Conservation (phyloP, 352 stramenopile species). For the Phytophthora tentaculata region DNA sequence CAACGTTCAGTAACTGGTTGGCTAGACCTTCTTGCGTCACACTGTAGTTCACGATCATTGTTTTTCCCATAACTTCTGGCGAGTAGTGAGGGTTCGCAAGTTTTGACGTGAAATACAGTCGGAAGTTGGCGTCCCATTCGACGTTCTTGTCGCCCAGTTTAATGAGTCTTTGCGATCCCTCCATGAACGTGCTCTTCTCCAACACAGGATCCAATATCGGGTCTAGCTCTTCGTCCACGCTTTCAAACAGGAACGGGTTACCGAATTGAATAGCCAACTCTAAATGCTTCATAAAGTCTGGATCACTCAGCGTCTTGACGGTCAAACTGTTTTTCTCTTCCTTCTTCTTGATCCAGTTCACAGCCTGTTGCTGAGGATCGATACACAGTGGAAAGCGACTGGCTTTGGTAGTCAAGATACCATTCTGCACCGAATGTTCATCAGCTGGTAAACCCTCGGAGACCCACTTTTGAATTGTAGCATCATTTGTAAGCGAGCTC, state of each 20-base stretch:
- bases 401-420: conserved; percentile 94
- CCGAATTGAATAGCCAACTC: conserved; percentile 96
- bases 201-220: conserved; percentile 95
- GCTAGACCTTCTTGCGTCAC: conserved; percentile 93
- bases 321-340: conserved; percentile 94
- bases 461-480: conserved; percentile 95
- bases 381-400: conserved; percentile 96
- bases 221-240: conserved; percentile 94
- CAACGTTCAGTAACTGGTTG: conserved; percentile 94
- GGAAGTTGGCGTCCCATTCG: conserved; percentile 94
- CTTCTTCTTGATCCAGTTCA: conserved; percentile 97
- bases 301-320: conserved; percentile 93
- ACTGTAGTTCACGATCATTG: conserved; percentile 97
- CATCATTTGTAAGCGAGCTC: conserved; percentile 92
- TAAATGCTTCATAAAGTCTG: conserved; percentile 96
- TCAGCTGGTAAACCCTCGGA: conserved; percentile 93
- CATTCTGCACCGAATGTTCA: conserved; percentile 96
- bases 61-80: conserved; percentile 96
- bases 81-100: conserved; percentile 95
- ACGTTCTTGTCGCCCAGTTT: conserved; percentile 95
- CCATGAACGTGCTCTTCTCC: conserved; percentile 93
- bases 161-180: conserved; percentile 91
- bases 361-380: conserved; percentile 95
- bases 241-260: conserved; percentile 96
- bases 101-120: conserved; percentile 95